phyloP scores from a whole-genome alignment of 768 basidiomycete species.

The Sarcodon aspratus region DNA sequence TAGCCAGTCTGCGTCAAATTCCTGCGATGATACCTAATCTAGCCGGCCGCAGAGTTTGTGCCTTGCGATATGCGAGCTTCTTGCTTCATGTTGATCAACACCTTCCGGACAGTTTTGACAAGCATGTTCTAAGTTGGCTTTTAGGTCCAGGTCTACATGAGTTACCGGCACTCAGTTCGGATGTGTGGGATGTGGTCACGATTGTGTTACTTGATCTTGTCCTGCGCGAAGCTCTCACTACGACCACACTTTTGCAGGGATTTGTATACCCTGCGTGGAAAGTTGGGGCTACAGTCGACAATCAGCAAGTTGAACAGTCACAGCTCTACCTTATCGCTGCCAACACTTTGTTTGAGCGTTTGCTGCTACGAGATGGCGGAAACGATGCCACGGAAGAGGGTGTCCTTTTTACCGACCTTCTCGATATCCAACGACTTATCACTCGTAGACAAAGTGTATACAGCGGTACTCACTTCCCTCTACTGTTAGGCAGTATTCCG shows the following conservation, averaged over 20 bases:
- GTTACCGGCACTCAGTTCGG: conserved; percentile 42
- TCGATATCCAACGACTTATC: conserved; percentile 58
- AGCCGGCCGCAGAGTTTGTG: conserved; percentile 35
- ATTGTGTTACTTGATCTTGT: conserved; percentile 53
- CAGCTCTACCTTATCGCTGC: conserved; percentile 48
- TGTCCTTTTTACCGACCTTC: conserved; percentile 34
- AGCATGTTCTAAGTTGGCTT: conserved; percentile 64
- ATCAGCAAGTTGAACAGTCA: conserved; percentile 27
- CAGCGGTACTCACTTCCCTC: conserved; percentile 50
- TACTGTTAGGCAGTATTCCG: conserved; percentile 54
- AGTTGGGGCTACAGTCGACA: conserved; percentile 30
- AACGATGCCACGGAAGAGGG: conserved; percentile 18
- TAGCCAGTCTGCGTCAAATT: conserved; percentile 63
- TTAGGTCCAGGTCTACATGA: conserved; percentile 55
- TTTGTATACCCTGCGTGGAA: conserved; percentile 76
- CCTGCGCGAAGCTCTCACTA: conserved; percentile 55
- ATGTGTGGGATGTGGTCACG: conserved; percentile 58
- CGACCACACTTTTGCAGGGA: conserved; percentile 62
- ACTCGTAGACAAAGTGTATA: conserved; percentile 64
- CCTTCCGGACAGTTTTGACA: conserved; percentile 61
- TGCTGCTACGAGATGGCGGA: conserved; percentile 44
- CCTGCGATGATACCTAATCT: conserved; percentile 41
- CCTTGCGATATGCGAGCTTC: conserved; percentile 59
- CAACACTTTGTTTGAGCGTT: conserved; percentile 46
- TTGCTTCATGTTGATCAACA: conserved; percentile 68